Percentiles rank a stretch among this genome's conserved stretches.
Evolutionary conservation across 2,329 filamentous ascomycete genomes (phyloP).

Genomic region (Dactylellina leptospora): DNA sequence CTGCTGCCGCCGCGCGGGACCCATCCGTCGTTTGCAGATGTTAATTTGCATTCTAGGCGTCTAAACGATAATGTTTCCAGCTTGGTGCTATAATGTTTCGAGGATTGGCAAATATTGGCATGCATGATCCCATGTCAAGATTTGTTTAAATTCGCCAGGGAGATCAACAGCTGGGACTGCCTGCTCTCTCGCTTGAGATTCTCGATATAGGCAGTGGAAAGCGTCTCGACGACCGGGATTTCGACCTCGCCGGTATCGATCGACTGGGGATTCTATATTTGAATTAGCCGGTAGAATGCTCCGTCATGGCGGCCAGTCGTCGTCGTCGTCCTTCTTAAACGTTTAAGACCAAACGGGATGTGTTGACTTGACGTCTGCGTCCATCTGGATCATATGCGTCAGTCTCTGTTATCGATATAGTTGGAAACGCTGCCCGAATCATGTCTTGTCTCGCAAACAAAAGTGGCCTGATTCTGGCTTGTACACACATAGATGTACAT

Average conservation of each 20-base stretch:
- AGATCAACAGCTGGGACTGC: not conserved
- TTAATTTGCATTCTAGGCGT: too few relatives aligned
- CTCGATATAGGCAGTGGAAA: too few relatives aligned
- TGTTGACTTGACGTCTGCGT: not conserved
- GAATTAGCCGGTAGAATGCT: not conserved
- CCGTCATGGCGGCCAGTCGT: not conserved
- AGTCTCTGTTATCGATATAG: too few relatives aligned
- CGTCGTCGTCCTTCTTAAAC: not conserved
- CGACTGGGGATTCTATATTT: slow-evolving; percentile 12
- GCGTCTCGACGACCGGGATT: too few relatives aligned
- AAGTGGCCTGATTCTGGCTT: slow-evolving; percentile 32
- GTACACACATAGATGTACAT: too few relatives aligned
- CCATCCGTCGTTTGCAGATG: too few relatives aligned
- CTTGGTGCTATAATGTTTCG: slow-evolving; percentile 12
- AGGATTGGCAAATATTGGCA: slow-evolving; percentile 7
- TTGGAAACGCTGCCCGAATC: too few relatives aligned
- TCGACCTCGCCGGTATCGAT: too few relatives aligned
- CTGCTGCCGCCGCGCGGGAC: too few relatives aligned
- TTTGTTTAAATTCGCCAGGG: not conserved
- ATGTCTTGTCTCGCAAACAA: not conserved
- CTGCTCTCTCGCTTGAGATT: not conserved
- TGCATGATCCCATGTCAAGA: too few relatives aligned
- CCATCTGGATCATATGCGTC: too few relatives aligned
- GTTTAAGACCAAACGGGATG: not conserved
- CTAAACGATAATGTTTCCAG: slow-evolving; percentile 24